Conservation (phyloP, 306 rosid genomes). For the Datisca glomerata region DNA sequence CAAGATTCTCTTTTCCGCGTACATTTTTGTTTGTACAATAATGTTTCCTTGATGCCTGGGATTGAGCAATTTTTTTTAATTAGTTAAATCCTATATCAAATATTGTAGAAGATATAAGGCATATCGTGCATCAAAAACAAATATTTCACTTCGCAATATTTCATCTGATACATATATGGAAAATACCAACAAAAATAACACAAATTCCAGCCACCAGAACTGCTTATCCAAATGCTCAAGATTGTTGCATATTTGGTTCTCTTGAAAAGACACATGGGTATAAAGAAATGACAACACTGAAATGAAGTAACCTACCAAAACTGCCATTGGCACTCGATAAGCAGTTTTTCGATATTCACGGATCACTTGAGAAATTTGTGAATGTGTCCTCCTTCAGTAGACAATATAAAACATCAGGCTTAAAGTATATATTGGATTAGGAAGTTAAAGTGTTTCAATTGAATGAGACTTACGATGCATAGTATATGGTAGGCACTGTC, state of each 20-base stretch:
- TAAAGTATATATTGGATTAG: background rate
- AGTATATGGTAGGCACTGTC: conserved; percentile 56
- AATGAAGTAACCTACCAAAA: conserved; percentile 52
- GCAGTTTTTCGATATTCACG: conserved; percentile 73
- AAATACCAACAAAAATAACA: no score
- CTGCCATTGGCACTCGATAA: conserved; percentile 86
- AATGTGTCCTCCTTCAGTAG: conserved; percentile 78
- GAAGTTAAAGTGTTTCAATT: background rate
- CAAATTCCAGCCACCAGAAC: background rate
- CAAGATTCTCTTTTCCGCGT: conserved; percentile 46
- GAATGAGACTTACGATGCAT: conserved; percentile 58
- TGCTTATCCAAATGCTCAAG: background rate
- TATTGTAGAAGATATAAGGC: no score
- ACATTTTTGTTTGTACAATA: conserved; percentile 72
- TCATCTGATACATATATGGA: no score
- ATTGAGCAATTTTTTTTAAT: conserved; percentile 9
- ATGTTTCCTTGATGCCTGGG: conserved; percentile 84
- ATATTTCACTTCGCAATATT: no score
- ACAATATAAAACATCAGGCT: conserved; percentile 4
- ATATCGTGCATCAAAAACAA: no score
- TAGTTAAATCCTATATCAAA: no score
- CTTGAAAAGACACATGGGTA: background rate
- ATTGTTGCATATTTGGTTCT: background rate
- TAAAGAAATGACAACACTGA: background rate
- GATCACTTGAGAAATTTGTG: conserved; percentile 83